A percentile compares a stretch with the other conserved stretches of the same genome.
phyloP scores from a whole-genome alignment of 129 eudicot genomes.

The Tanacetum coccineum region DNA sequence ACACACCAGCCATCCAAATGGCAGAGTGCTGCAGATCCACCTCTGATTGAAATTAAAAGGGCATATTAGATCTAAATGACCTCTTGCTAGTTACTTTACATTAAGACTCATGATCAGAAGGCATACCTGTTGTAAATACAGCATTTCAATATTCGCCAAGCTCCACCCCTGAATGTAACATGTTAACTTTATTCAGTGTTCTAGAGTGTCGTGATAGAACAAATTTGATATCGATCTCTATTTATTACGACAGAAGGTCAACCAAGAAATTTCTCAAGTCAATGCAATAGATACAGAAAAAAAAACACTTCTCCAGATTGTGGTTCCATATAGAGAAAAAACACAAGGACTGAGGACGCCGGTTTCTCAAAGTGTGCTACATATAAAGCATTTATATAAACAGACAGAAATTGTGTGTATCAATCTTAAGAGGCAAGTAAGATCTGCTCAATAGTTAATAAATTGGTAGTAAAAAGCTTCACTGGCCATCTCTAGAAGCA shows the following conservation, averaged over 20 bases:
- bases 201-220: conserved; percentile 12
- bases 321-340: conserved; percentile 12
- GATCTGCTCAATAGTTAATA: not conserved
- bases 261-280: conserved; percentile 2
- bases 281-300: conserved; percentile 1
- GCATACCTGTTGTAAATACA: conserved; percentile 63
- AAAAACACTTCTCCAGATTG: conserved; percentile 9
- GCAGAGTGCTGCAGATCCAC: conserved; percentile 90
- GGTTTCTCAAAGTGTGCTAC: not conserved
- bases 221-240: conserved; percentile 10
- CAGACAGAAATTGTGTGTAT: not conserved
- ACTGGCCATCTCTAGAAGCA: not conserved
- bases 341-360: not conserved
- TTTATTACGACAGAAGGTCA: conserved; percentile 6
- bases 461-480: not conserved
- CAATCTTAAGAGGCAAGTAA: conserved; percentile 1
- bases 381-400: conserved; percentile 16
- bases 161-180: conserved; percentile 68
- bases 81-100: not conserved
- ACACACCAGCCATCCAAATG: conserved; percentile 96
- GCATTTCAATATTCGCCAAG: conserved; percentile 69
- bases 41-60: conserved; percentile 46
- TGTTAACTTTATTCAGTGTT: conserved; percentile 23
- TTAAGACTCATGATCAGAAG: conserved; percentile 6
- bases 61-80: conserved; percentile 10